Percentiles rank a stretch among this genome's conserved stretches.
Conservation (phyloP, 129 eudicot species). For the Heracleum sosnowskyi region DNA sequence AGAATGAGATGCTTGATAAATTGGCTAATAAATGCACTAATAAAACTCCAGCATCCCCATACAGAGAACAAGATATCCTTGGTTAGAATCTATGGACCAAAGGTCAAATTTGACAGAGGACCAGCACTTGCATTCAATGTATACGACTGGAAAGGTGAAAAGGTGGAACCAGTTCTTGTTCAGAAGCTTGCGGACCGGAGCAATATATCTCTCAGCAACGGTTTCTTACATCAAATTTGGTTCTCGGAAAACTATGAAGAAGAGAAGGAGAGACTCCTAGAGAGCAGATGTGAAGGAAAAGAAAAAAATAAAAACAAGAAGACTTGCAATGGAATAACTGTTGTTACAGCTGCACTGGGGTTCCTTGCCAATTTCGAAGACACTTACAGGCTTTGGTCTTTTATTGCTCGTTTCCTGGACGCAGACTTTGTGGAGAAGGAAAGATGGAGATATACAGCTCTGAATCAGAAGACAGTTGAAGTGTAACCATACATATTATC, state of each 20-base stretch:
- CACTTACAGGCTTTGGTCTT: constrained; percentile 10
- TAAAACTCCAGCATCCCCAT: constrained; percentile 10
- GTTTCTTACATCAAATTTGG: constrained; percentile 9
- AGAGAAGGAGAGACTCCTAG: background rate
- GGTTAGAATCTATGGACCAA: constrained; percentile 11
- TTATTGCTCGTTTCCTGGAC: constrained; percentile 9
- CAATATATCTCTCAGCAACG: constrained; percentile 10
- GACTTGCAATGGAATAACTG: constrained; percentile 4
- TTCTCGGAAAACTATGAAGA: constrained; percentile 7
- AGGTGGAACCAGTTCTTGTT: constrained; percentile 7
- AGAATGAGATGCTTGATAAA: constrained; percentile 8
- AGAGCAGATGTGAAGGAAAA: constrained; percentile 10
- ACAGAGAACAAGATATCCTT: constrained; percentile 8
- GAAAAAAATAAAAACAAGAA: background rate
- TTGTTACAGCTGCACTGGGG: constrained; percentile 9
- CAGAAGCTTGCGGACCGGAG: constrained; percentile 12
- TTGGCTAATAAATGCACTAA: constrained; percentile 6
- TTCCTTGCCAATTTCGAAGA: constrained; percentile 10
- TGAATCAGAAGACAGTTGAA: constrained; percentile 12
- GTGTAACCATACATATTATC: constrained; percentile 4
- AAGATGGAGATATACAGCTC: constrained; percentile 14
- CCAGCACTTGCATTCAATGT: constrained; percentile 9
- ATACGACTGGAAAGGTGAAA: constrained; percentile 11
- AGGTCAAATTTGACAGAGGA: constrained; percentile 13
- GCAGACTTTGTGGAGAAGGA: constrained; percentile 15